Evolutionary conservation across 106 monocot genomes (phyloP).

Genomic region (Dendrobium nobile): DNA sequence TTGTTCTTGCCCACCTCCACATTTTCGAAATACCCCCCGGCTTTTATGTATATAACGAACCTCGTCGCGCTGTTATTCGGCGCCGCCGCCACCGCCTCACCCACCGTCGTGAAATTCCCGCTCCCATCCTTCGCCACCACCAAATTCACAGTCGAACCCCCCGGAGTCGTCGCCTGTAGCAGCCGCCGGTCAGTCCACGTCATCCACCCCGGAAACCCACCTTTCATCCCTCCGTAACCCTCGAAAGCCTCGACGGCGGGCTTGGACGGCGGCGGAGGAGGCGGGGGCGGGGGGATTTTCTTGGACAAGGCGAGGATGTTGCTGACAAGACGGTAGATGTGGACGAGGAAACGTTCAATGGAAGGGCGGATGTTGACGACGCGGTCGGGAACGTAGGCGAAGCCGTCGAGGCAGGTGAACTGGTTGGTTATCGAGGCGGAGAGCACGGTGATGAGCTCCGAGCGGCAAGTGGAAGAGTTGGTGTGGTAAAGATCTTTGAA

Average conservation of each 20-base stretch:
- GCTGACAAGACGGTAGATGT: constrained; percentile 23
- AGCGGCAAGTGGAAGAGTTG: not conserved
- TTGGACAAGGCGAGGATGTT: constrained; percentile 28
- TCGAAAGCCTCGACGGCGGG: constrained; percentile 13
- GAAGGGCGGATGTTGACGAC: not conserved
- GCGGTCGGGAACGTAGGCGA: constrained; percentile 10
- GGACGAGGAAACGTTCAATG: constrained; percentile 10
- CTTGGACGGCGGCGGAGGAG: not conserved
- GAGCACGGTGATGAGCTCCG: constrained; percentile 29
- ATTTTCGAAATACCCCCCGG: constrained; percentile 40
- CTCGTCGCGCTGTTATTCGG: constrained; percentile 23
- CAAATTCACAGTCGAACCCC: constrained; percentile 7
- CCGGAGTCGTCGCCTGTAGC: not conserved
- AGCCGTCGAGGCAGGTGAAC: constrained; percentile 39
- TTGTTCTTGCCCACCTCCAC: constrained; percentile 39
- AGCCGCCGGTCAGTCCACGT: not conserved
- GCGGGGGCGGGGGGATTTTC: constrained; percentile 9
- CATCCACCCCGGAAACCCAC: constrained; percentile 23
- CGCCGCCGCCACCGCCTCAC: constrained; percentile 37
- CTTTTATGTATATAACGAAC: constrained; percentile 49
- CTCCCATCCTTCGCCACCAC: constrained; percentile 52
- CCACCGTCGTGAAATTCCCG: constrained; percentile 42
- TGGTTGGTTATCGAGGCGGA: constrained; percentile 43
- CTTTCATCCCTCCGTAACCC: constrained; percentile 20
- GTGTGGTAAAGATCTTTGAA: not conserved